phyloP scores from a whole-genome alignment of 306 rosid genomes.

The Pueraria montana region DNA sequence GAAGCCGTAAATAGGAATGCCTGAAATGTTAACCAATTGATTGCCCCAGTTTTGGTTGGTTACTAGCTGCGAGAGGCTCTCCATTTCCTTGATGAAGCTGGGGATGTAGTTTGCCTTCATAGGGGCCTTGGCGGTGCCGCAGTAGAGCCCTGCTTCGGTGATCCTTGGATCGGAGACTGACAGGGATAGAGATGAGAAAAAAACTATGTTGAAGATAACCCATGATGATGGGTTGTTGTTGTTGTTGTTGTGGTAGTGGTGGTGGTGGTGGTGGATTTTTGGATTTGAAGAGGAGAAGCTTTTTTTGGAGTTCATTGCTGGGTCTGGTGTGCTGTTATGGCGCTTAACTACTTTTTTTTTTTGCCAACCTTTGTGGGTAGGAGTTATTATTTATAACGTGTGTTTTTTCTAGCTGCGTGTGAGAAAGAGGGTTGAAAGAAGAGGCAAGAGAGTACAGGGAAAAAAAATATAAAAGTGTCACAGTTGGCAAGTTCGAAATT shows the following conservation, averaged over 20 bases:
- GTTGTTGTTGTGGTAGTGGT: neutral
- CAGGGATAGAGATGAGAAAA: constrained; percentile 38
- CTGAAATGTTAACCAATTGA: constrained; percentile 57
- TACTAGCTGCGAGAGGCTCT: constrained; percentile 59
- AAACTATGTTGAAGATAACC: constrained; percentile 29
- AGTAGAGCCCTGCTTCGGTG: constrained; percentile 58
- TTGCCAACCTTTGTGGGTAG: neutral
- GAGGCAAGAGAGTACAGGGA: neutral
- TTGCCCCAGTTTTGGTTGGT: constrained; percentile 52
- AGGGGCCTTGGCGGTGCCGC: constrained; percentile 56
- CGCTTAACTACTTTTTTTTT: neutral
- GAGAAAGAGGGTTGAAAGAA: neutral
- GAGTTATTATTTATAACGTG: neutral
- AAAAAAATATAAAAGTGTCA: neutral
- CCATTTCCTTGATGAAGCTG: constrained; percentile 75
- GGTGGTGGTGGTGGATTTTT: neutral
- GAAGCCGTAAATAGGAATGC: constrained; percentile 63
- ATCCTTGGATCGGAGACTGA: constrained; percentile 70
- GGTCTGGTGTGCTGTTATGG: neutral
- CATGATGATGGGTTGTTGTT: constrained; percentile 1
- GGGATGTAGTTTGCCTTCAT: constrained; percentile 57
- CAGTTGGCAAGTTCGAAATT: neutral
- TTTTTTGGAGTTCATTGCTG: neutral
- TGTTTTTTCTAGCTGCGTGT: neutral
- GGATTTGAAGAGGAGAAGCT: neutral